Base-by-base conservation (phyloP, 768 basidiomycete genomes). In the Pleurotus eryngii region DNA sequence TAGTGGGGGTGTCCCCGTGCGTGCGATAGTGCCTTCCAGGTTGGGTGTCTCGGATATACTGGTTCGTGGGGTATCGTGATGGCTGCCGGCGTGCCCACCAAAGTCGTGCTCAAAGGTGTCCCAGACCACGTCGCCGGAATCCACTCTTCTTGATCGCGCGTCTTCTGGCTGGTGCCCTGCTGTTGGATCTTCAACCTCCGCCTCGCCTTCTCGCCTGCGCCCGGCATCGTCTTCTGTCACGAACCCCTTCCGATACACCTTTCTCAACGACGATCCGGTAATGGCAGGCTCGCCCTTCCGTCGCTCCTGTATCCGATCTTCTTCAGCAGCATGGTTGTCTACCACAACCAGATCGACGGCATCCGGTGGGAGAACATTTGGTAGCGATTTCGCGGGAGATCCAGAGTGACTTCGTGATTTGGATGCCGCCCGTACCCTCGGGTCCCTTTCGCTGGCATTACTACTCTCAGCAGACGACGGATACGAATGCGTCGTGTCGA, bases 311-410 rank as follows among this genome's bases (percentile, higher is more conserved):
- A 72, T 69, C 63, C 76, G 73, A 26, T 81, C 81, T 56, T 79
- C 77, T 59, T 82, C 77, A 27, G 78, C 81, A 3, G 85, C 84
- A 6, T 74, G 66, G 6, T 67, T 59, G 64, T 87, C 89, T 64
- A 90, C 89, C 0, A 95, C 84, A 4, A 98, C 81, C 15, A 99
- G 76, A 65, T 99, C 96, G 1, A 98, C 87, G 1, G 95, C 95
- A 61, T 98, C 90, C 1, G 83, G 79, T 12, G 81, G 81, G 11
- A 84, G 69, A 9, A 67, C 67, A 62, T 57, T 57, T 15, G 72
- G 68, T 4, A 72, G 67, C 11, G 46, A 50, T 46, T 48, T 57
- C n/a, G 58, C 49, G 20, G 17, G 50, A 43, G 63, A 55, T 11
- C 63, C 64, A 3, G 76, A 74, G 43, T 60, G 70, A 8, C 58